These are phyloP conservation scores for Biscogniauxia sp. DNA, from an alignment of 2,329 filamentous ascomycete genomes.

Conservation along the genomic window DNA sequence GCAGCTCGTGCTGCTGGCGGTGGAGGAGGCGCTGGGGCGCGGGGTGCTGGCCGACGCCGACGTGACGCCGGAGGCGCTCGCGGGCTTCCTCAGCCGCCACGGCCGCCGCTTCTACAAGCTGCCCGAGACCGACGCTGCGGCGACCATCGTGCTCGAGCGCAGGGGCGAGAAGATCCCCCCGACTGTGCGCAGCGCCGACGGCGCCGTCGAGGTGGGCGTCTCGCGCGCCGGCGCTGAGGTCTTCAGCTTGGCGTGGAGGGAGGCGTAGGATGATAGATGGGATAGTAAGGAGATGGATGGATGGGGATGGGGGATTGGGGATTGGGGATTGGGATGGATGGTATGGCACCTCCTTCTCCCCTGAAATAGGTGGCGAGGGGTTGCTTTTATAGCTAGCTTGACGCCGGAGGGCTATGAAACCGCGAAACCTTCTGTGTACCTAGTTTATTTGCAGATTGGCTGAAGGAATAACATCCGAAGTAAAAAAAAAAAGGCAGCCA, in stretches of 20 bases:
- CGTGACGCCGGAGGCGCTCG: slow-evolving; percentile 54
- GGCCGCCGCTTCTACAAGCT: slow-evolving; percentile 55
- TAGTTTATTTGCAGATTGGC: too few relatives aligned
- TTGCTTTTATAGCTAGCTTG: too few relatives aligned
- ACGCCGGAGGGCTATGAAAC: too few relatives aligned
- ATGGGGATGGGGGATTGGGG: too few relatives aligned
- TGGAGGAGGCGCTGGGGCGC: slow-evolving; percentile 60
- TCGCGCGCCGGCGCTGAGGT: slow-evolving; percentile 41
- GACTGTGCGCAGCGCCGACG: slow-evolving; percentile 39
- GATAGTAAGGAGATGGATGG: too few relatives aligned
- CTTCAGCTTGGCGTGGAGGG: slow-evolving; percentile 34
- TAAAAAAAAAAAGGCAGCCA: too few relatives aligned
- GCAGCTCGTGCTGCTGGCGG: slow-evolving; percentile 60
- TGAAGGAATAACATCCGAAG: too few relatives aligned
- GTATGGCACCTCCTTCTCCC: too few relatives aligned
- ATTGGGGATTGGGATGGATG: too few relatives aligned
- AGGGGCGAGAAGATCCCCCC: slow-evolving; percentile 44
- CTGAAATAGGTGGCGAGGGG: too few relatives aligned
- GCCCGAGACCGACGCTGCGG: slow-evolving; percentile 48
- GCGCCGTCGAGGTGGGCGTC: slow-evolving; percentile 42
- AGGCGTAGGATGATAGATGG: too few relatives aligned
- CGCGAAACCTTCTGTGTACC: too few relatives aligned
- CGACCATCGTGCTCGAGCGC: slow-evolving; percentile 54
- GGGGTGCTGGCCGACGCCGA: slow-evolving; percentile 50
- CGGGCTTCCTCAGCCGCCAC: slow-evolving; percentile 51